phyloP scores from a whole-genome alignment of 306 rosid species.

The Boehmeria nivea region DNA sequence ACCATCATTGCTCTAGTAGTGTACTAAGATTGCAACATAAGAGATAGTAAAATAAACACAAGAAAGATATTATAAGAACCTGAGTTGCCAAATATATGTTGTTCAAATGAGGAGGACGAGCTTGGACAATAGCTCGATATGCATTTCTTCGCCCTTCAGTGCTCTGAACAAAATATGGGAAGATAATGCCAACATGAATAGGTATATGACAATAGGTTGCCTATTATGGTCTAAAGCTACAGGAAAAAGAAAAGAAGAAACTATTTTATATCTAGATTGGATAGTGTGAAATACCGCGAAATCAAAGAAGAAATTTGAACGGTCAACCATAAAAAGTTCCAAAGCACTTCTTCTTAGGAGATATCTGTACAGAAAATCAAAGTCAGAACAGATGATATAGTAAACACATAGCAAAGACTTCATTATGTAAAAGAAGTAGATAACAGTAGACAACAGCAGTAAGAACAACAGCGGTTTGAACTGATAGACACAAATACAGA shows the following conservation, averaged over 20 bases:
- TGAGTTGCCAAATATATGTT: conserved; percentile 90
- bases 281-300: conserved; percentile 62
- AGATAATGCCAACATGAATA: not conserved
- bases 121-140: conserved; percentile 90
- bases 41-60: not conserved
- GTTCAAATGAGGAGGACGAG: conserved; percentile 79
- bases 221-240: conserved; percentile 8
- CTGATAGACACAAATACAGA: too few species aligned
- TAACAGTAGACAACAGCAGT: too few species aligned
- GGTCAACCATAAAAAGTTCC: conserved; percentile 91
- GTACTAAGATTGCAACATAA: not conserved
- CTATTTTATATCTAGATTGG: conserved; percentile 7
- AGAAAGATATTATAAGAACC: conserved; percentile 37
- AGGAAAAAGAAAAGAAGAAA: conserved; percentile 11
- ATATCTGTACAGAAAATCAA: conserved; percentile 46
- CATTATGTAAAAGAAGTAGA: too few species aligned
- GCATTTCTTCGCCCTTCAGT: conserved; percentile 84
- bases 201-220: conserved; percentile 11
- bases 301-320: conserved; percentile 93
- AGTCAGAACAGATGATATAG: too few species aligned
- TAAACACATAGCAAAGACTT: too few species aligned
- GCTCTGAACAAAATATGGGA: conserved; percentile 43
- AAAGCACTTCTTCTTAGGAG: conserved; percentile 95
- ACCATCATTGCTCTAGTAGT: too few species aligned
- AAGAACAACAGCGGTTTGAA: too few species aligned